Evolutionary conservation across 2,329 filamentous ascomycete species (phyloP).

Genomic region (Fusarium acutatum): DNA sequence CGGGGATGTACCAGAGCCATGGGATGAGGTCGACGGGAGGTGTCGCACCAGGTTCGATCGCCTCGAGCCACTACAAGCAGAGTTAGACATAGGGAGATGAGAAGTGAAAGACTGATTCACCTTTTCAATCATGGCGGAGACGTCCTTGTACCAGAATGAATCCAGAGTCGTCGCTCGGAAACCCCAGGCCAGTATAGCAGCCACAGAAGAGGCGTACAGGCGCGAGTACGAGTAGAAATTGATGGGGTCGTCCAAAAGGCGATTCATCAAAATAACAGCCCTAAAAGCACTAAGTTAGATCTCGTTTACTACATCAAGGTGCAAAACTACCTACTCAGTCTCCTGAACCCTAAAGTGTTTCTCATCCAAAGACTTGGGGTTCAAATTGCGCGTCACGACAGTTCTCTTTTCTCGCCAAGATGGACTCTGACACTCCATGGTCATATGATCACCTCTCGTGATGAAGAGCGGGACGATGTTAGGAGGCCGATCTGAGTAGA

Average conservation of each 20-base stretch:
- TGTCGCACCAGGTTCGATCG: background rate
- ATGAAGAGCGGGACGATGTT: background rate
- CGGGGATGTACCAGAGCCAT: background rate
- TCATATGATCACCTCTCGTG: background rate
- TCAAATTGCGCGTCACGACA: background rate
- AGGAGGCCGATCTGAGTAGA: background rate
- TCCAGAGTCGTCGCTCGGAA: background rate
- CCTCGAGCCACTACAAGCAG: background rate
- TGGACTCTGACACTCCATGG: background rate
- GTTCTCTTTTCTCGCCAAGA: background rate
- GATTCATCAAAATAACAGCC: background rate
- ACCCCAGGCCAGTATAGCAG: background rate
- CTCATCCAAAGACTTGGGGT: background rate
- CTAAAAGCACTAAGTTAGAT: background rate
- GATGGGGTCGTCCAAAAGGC: background rate
- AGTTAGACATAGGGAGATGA: too few species aligned
- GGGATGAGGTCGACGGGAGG: background rate
- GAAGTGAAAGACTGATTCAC: too few species aligned
- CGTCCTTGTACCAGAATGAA: background rate
- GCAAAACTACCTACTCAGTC: background rate
- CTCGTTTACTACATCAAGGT: rapidly evolving
- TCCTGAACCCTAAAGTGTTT: background rate
- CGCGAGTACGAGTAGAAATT: background rate
- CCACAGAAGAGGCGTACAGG: background rate
- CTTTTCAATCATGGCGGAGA: background rate